A percentile compares a stretch with the other conserved stretches of the same genome.
Evolutionary conservation across 331 rosid genomes (phyloP).

Genomic region (Quercus phellos): DNA sequence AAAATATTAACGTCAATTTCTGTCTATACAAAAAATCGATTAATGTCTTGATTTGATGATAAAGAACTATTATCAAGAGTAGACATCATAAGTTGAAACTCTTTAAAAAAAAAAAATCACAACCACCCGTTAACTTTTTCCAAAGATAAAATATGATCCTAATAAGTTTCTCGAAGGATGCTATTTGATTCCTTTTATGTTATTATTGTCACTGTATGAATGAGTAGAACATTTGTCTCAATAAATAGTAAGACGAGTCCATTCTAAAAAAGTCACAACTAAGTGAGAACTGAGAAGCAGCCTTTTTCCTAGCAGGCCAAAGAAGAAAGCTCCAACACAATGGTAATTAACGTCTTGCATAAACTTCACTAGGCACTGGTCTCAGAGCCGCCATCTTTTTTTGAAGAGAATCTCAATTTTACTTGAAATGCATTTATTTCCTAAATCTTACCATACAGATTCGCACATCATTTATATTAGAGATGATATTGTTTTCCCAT

Average conservation of each 20-base stretch:
- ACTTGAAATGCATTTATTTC: too few species aligned
- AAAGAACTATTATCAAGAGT: fast-evolving
- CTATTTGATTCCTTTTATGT: too few species aligned
- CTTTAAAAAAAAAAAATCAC: too few species aligned
- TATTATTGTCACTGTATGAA: constrained; percentile 5
- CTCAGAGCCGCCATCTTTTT: too few species aligned
- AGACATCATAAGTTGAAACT: fast-evolving
- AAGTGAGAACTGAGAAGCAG: not conserved
- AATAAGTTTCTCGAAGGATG: too few species aligned
- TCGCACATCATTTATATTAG: too few species aligned
- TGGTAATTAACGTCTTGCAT: not conserved
- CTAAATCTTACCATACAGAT: too few species aligned
- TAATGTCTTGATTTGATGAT: fast-evolving
- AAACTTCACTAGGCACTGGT: not conserved
- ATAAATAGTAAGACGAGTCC: constrained; percentile 18
- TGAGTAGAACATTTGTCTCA: not conserved
- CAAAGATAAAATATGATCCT: too few species aligned
- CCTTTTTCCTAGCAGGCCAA: constrained; percentile 2
- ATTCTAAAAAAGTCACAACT: not conserved
- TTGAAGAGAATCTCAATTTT: too few species aligned
- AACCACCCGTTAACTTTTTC: too few species aligned
- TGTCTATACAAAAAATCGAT: fast-evolving
- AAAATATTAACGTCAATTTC: fast-evolving
- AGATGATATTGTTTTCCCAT: too few species aligned
- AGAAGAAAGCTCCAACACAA: not conserved